Conservation (phyloP, 345 rosid genomes). For the Nephelium lappaceum region DNA sequence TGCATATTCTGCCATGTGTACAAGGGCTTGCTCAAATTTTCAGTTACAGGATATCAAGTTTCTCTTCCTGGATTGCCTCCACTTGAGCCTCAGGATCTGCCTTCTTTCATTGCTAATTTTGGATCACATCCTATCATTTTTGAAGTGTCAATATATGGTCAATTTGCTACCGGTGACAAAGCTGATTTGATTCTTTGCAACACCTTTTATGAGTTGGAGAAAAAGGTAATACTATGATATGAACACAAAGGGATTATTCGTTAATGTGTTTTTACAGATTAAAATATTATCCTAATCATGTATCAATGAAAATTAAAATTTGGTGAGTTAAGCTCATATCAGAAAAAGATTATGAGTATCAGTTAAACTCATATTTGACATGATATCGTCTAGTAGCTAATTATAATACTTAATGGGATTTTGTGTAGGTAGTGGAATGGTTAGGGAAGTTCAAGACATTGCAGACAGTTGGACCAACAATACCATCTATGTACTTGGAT, state of each 20-base stretch:
- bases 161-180: conserved; percentile 29
- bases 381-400: too few relatives aligned
- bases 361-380: not conserved
- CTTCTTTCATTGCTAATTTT: conserved; percentile 24
- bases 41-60: conserved; percentile 6
- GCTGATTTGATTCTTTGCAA: conserved; percentile 33
- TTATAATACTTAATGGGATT: not conserved
- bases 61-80: conserved; percentile 37
- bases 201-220: conserved; percentile 30
- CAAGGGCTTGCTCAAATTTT: conserved; percentile 19
- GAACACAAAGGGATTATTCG: too few relatives aligned
- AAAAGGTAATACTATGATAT: conserved; percentile 19
- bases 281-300: too few relatives aligned
- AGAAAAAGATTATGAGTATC: not conserved
- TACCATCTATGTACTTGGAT: conserved; percentile 32
- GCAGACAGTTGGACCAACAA: conserved; percentile 26
- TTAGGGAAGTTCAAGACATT: conserved; percentile 23
- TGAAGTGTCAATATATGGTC: conserved; percentile 16
- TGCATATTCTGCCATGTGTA: conserved; percentile 22
- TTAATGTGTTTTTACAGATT: too few relatives aligned
- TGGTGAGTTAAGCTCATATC: not conserved
- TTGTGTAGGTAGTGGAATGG: conserved; percentile 23
- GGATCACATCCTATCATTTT: conserved; percentile 28
- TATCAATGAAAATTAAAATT: too few relatives aligned
- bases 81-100: conserved; percentile 20